These are phyloP conservation scores for Alternaria ethzedia DNA, from an alignment of 2,329 filamentous ascomycete genomes.

Conservation along the genomic window DNA sequence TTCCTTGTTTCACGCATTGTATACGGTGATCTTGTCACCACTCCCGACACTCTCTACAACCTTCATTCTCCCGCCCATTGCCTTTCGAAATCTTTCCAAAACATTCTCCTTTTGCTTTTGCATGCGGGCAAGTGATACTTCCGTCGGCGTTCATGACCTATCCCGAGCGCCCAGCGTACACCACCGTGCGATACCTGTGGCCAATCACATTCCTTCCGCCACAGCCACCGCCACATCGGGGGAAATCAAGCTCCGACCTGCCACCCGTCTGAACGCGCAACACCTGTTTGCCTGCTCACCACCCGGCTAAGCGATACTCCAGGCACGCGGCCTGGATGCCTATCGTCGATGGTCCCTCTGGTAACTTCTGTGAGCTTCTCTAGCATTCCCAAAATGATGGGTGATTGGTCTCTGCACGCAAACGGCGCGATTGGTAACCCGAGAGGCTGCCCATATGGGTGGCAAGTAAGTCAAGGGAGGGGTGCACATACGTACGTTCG, in stretches of 20 bases:
- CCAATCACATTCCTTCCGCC: conserved; percentile 14
- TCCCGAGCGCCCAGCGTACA: not conserved
- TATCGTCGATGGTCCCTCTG: conserved; percentile 30
- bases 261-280: conserved; percentile 32
- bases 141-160: not conserved
- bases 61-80: not conserved
- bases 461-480: conserved; percentile 24
- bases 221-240: conserved; percentile 35
- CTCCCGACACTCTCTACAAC: not conserved
- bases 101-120: not conserved
- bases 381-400: not conserved
- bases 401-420: conserved; percentile 27
- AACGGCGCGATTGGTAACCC: conserved; percentile 4
- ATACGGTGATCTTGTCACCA: not conserved
- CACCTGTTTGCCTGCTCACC: conserved; percentile 27
- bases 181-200: not conserved
- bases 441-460: conserved; percentile 18
- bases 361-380: conserved; percentile 27
- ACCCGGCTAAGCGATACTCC: conserved; percentile 15
- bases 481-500: conserved; percentile 34
- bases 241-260: conserved; percentile 19
- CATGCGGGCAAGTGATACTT: not conserved
- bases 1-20: not conserved
- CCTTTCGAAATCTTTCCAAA: not conserved
- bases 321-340: conserved; percentile 25